These are phyloP conservation scores for Triticum dicoccoides DNA, from an alignment of 176 grass and related monocot species.

Conservation along the genomic window DNA sequence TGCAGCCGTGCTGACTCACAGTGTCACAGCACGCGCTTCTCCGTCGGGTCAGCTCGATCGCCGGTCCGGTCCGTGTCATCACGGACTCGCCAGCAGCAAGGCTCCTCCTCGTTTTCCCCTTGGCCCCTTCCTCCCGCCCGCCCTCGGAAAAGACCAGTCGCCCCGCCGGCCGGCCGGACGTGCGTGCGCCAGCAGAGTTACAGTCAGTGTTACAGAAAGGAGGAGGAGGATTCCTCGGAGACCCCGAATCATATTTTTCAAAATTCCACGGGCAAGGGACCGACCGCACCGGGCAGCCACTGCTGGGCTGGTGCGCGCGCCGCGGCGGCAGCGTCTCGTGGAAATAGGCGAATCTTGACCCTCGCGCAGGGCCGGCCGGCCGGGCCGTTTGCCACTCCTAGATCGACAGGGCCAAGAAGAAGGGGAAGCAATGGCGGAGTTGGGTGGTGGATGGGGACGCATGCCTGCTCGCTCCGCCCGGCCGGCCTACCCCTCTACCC, in stretches of 20 bases:
- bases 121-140: neutral
- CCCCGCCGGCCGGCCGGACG: no score
- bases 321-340: neutral
- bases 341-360: constrained; percentile 35
- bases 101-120: neutral
- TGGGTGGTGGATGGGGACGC: neutral
- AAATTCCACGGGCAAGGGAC: neutral
- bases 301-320: neutral
- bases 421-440: neutral
- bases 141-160: neutral
- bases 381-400: neutral
- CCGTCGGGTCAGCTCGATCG: neutral
- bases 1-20: neutral
- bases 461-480: neutral
- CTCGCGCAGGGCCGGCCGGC: neutral
- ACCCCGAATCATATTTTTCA: neutral
- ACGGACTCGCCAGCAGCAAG: neutral
- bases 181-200: neutral
- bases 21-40: neutral
- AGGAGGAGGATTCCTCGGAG: constrained; percentile 25
- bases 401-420: neutral
- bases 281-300: neutral
- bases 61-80: neutral
- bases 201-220: neutral
- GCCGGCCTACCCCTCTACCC: neutral